phyloP scores from a whole-genome alignment of 2,329 filamentous ascomycete species.

The Phaeosphaeria sp. region DNA sequence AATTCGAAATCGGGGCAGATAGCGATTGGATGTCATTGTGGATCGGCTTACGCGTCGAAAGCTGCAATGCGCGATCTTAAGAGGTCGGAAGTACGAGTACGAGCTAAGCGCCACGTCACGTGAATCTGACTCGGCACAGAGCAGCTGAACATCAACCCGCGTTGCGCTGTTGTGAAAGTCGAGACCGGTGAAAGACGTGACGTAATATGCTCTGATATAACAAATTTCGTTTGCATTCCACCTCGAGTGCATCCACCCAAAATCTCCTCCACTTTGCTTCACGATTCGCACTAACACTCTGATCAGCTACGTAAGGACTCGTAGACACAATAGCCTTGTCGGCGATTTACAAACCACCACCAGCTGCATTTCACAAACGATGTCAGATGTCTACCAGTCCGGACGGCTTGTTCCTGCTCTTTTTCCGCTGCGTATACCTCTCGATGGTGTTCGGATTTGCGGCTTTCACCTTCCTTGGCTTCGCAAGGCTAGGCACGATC shows the following conservation, averaged over 20 bases:
- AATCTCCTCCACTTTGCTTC: too few relatives aligned
- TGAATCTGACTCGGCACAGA: background rate
- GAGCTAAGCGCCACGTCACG: background rate
- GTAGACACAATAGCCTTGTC: too few relatives aligned
- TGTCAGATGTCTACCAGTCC: background rate
- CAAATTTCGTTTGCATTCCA: background rate
- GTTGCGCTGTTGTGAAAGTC: background rate
- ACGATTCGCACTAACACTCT: background rate
- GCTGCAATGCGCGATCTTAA: background rate
- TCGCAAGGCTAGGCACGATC: constrained; percentile 14
- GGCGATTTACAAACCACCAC: too few relatives aligned
- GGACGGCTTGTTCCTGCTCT: constrained; percentile 17
- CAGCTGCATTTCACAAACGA: background rate
- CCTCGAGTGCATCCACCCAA: background rate
- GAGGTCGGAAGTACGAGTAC: background rate
- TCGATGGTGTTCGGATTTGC: constrained; percentile 19
- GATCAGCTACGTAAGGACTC: background rate
- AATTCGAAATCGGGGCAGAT: background rate
- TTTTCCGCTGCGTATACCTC: constrained; percentile 20
- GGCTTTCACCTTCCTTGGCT: constrained; percentile 20
- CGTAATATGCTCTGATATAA: background rate
- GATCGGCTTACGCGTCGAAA: background rate
- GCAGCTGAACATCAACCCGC: background rate
- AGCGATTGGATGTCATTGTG: background rate
- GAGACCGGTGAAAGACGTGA: background rate